Base-by-base conservation (phyloP, 2,329 filamentous ascomycete species). In the Microsporum ferrugineum region DNA sequence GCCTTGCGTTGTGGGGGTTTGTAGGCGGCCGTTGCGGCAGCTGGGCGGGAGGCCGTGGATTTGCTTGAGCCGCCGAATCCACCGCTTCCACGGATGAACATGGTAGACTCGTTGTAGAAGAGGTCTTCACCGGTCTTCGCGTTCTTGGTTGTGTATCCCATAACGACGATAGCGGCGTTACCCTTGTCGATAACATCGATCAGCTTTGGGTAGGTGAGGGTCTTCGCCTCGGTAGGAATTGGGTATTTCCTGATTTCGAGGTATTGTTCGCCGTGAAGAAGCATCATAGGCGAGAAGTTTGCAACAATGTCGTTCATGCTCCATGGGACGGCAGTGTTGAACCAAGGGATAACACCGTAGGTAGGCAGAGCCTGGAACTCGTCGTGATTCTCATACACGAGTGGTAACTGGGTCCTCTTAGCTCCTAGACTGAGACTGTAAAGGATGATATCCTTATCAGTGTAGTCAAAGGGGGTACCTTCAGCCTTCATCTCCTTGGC, bases 201-300 rank as follows among this genome's bases (percentile, higher is more conserved):
- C 62, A 99, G 86, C 73, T 86, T 86, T 63, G 85, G 88, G 71
- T 85, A 84, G 61, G 88, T 89, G 68, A 88, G 75, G 57, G 95
- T 86, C 61, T 84, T 86, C 58, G 83, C 91, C 60, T 86, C 82
- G 36, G 91, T 96, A 39, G 92, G 92, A 69, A 97, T 88, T 45
- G 94, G 94, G 79, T 86, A 95, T 75, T 92, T 90, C 72, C 87
- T 85, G 71, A 99, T 83, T 77, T 99, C 94, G 65, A 99, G 89
- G 78, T 91, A 99, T 76, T 99, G 94, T 81, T 99, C 94, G 72
- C 94, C 94, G 78, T 99, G 94, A 29, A 99, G 87, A 58, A 99
- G 85, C 91, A 96, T 96, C 90, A 96, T 96, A 64, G 91, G 92
- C 41, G 85, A 90, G 81, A 96, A 99, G 81, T 97, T 95, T 73